Base-by-base conservation (phyloP, 768 basidiomycete genomes). In the Lentinula boryana region DNA sequence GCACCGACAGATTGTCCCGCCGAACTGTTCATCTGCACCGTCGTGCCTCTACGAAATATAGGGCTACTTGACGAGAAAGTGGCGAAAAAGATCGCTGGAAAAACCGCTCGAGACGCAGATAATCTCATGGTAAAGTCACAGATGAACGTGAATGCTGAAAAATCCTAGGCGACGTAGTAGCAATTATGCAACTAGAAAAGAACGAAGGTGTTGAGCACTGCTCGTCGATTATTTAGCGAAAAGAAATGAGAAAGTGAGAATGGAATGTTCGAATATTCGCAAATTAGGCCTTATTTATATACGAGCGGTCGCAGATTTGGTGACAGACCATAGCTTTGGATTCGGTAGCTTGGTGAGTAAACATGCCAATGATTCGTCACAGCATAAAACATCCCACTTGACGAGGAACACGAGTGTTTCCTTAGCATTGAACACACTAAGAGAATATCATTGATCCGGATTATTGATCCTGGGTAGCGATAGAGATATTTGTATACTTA, bases 1-100 rank as follows among this genome's bases (percentile, higher is more conserved):
- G 70, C 68, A 16, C 68, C 66, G 5, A 53, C 51, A 16, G 59
- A 43, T 44, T 52, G 49, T 12, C 59, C 59, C 15, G 15, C 5
- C 7, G 59, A 12, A 12, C 7, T 1, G 31, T 53, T 53, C 59
- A 60, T 60, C n/a, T 43, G 40, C 50, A 54, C 54, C 27, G 32
- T 60, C 59, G 32, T 41, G 40, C 9, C 16, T 38, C 58, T 38
- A 16, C 38, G 59, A 16, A n/a, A 15, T 18, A 60, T 54, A 31
- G 59, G 59, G 36, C 36, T 60, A 4, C 32, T 21, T 5, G 38
- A 60, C 35, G 51, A 38, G 35, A 60, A 32, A 27, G 6, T 21
- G 31, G 15, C 18, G 23, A 54, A 32, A n/a, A 44, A 15, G 8
- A 49, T 44, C 50, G 41, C 43, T 13, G 52, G 33, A 32, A 60